Evolutionary conservation across 1,284 basidiomycete genomes (phyloP), one percentile per base, ranked within the genome.

Genomic region (Tausonia pullulans): DNA sequence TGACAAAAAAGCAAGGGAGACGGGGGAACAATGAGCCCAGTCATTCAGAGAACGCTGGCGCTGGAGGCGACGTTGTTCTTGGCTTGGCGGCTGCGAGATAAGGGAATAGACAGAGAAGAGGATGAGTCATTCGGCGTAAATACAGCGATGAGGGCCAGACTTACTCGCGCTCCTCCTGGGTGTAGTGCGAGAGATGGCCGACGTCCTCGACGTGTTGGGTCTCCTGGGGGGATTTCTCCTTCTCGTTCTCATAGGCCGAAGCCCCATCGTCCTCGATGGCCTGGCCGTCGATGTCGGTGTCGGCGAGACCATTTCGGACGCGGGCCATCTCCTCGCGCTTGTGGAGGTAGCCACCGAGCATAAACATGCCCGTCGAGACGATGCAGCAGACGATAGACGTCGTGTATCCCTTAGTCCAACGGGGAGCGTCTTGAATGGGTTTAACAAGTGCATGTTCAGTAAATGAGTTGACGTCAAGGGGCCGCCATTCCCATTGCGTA

Each of bases 381-480:
- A 63, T 43, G n/a, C 55, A 58, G 50, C 62, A 63, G 43, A 41
- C 55, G 16, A 63, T 58, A 43, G 62, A 55, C 40, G 62, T 63
- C 1, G 49, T 40, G 62, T 63, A 63, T n/a, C 62, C 62, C 41
- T 63, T 63, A 8, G 62, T 62, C 61, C 61, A 63, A 6, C 55
- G 46, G 14, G 62, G 60, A 2, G 60, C 60, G 16, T 61, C 60
- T 5, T 39, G 54, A 7, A 41, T 56, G 3, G 11, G 3, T 39
- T 56, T 43, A 11, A 8, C 14, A 14, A 9, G 48, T 8, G 48
- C 48, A 49, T 9, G 48, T 14, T 8, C 8, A 49, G 8, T 8
- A 2, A 49, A 9, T 8, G 48, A 9, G 9, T 9, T 8, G 48
- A 14, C 48, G 48, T 49, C 9, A 8, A 49, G 48, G 14, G 48